Evolutionary conservation across 2,329 filamentous ascomycete species (phyloP).

Genomic region (Pseudogymnoascus sp.): DNA sequence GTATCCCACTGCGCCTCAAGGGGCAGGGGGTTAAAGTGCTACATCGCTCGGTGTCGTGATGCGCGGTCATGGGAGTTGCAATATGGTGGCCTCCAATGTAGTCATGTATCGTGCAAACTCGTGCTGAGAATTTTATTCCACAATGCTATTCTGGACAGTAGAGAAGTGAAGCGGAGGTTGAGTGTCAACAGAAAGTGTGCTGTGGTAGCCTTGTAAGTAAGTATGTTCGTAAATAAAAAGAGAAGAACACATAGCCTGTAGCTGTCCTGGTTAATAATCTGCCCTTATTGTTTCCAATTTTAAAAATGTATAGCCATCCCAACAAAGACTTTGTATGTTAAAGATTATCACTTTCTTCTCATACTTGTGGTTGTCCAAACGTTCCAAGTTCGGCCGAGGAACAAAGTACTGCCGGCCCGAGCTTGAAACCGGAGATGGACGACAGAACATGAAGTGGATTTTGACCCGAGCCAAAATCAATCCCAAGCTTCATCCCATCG

Average conservation of each 20-base stretch:
- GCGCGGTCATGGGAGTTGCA: no score
- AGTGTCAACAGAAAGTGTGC: not conserved
- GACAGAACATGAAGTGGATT: conserved; percentile 1
- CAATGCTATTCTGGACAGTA: not conserved
- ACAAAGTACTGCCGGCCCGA: not conserved
- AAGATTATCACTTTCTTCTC: not conserved
- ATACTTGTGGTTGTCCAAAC: not conserved
- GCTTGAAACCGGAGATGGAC: not conserved
- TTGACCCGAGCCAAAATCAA: conserved; percentile 3
- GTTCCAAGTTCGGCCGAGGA: not conserved
- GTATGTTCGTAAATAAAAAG: no score
- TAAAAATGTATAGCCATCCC: not conserved
- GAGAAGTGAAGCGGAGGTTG: not conserved
- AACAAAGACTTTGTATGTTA: no score
- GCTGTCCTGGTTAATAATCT: not conserved
- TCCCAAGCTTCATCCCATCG: not conserved
- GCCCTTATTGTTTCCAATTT: not conserved
- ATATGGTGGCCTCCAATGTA: no score
- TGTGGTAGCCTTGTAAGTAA: not conserved
- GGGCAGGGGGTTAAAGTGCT: no score
- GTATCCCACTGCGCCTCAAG: no score
- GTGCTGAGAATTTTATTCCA: no score
- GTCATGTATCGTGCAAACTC: no score
- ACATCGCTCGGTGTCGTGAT: no score
- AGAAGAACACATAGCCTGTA: no score